Conservation (phyloP, 371 early-diverging fungal species). For the Mortierella sp. region DNA sequence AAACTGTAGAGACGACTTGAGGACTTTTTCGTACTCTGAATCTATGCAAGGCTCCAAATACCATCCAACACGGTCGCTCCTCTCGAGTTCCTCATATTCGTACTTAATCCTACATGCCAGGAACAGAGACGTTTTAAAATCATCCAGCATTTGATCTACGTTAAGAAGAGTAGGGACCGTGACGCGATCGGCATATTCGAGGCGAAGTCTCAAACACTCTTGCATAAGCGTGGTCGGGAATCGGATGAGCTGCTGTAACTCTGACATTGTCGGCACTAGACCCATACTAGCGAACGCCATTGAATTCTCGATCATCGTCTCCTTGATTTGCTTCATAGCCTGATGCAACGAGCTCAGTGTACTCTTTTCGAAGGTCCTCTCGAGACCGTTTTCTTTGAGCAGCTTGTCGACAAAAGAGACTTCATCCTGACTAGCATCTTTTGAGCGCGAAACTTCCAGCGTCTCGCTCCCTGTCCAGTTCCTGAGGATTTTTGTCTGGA, state of each 20-base stretch:
- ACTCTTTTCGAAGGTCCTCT: slow-evolving; percentile 83
- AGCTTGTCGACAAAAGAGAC: slow-evolving; percentile 88
- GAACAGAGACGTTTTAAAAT: slow-evolving; percentile 78
- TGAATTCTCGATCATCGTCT: slow-evolving; percentile 77
- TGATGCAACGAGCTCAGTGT: slow-evolving; percentile 71
- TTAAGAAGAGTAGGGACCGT: slow-evolving; percentile 77
- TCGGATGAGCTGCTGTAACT: slow-evolving; percentile 77
- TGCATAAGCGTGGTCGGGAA: slow-evolving; percentile 85
- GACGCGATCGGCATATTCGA: slow-evolving; percentile 80
- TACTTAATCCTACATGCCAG: slow-evolving; percentile 81
- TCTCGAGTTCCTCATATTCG: slow-evolving; percentile 74
- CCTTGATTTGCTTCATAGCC: slow-evolving; percentile 70
- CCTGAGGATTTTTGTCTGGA: slow-evolving; percentile 79
- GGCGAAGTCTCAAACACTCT: slow-evolving; percentile 81
- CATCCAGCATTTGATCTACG: slow-evolving; percentile 87
- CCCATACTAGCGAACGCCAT: slow-evolving; percentile 74
- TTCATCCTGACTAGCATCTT: slow-evolving; percentile 49
- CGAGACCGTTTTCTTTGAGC: slow-evolving; percentile 85
- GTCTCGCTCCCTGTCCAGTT: slow-evolving; percentile 88
- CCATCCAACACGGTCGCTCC: slow-evolving; percentile 77
- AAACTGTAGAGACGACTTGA: slow-evolving; percentile 79
- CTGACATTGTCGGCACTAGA: slow-evolving; percentile 75
- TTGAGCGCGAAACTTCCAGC: slow-evolving; percentile 71
- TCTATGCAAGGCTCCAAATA: slow-evolving; percentile 71
- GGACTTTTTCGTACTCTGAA: slow-evolving; percentile 75